Evolutionary conservation across 768 basidiomycete species (phyloP), one percentile per base, ranked within the genome.

Genomic region (Xerocomellus chrysenteron): DNA sequence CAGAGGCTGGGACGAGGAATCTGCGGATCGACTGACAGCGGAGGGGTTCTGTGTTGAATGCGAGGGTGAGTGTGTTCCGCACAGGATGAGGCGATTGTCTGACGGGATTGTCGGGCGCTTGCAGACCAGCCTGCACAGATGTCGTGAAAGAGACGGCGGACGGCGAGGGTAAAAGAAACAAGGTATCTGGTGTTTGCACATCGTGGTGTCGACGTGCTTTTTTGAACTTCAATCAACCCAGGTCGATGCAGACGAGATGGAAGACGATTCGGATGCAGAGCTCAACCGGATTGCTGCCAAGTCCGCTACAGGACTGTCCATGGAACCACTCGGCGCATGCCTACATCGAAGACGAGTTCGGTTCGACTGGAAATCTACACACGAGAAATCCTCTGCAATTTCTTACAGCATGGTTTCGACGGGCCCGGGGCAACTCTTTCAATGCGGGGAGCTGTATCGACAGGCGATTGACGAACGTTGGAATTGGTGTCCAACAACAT

Each of bases 311-410:
- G 45, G 43, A n/a, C 48, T 54, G 16, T 54, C 60, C 19, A 41
- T 51, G 24, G 78, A 81, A 58, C 63, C 76, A 3, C 74, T 78
- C 36, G 78, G 80, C 40, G 76, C 80, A 77, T 26, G 83, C 83
- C 21, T 93, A 91, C 69, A 86, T 93, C 36, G 88, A 93, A 39
- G 80, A 83, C 62, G 92, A 94, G 69, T 94, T 87, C 68, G 92
- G 92, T 5, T 88, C 88, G 16, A 70, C 76, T 10, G 91, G 92
- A 9, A 83, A 83, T n/a, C 64, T 80, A 86, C 45, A 77, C 77
- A 35, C 80, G 77, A 49, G 90, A 92, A 57, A 88, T 94, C 62
- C 74, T n/a, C n/a, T n/a, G n/a, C n/a, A n/a, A n/a, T n/a, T n/a
- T n/a, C n/a, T n/a, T n/a, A n/a, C n/a, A n/a, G n/a, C n/a, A n/a